Percentiles rank a stretch among this genome's conserved stretches.
These are phyloP conservation scores for Fusarium sp. DNA, from an alignment of 2,329 filamentous ascomycete species.

Conservation along the genomic window DNA sequence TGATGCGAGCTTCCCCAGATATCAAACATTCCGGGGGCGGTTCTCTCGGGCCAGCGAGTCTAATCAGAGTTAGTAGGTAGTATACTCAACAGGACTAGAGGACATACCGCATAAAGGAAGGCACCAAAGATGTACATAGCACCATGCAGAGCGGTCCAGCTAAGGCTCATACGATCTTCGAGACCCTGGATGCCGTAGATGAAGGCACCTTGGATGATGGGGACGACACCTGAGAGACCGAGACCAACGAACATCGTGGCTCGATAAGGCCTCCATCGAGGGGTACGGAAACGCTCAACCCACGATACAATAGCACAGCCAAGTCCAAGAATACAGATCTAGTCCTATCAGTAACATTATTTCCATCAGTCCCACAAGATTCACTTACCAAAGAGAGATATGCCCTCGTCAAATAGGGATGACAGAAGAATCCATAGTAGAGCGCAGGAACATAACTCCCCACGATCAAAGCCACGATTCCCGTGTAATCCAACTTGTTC, in stretches of 20 bases:
- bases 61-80: constrained; percentile 46
- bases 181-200: constrained; percentile 76
- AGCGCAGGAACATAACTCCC: constrained; percentile 91
- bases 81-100: not conserved
- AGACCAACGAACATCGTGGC: constrained; percentile 91
- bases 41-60: constrained; percentile 85
- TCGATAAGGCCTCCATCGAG: constrained; percentile 85
- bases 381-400: constrained; percentile 81
- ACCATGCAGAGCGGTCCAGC: constrained; percentile 84
- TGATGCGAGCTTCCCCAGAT: constrained; percentile 95
- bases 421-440: constrained; percentile 86
- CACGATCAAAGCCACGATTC: constrained; percentile 91
- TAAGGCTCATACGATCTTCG: constrained; percentile 80
- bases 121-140: constrained; percentile 88
- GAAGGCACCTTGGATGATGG: constrained; percentile 80
- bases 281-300: constrained; percentile 85
- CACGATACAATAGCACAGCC: constrained; percentile 83
- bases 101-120: constrained; percentile 81
- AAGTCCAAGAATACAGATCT: constrained; percentile 84
- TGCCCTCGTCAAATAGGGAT: constrained; percentile 70
- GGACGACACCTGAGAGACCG: constrained; percentile 85
- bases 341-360: constrained; percentile 26
- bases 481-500: constrained; percentile 94
- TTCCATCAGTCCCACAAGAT: not conserved
- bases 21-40: constrained; percentile 83